Base-by-base conservation (phyloP, 2,329 filamentous ascomycete genomes). In the Thermoascus crustaceus region DNA sequence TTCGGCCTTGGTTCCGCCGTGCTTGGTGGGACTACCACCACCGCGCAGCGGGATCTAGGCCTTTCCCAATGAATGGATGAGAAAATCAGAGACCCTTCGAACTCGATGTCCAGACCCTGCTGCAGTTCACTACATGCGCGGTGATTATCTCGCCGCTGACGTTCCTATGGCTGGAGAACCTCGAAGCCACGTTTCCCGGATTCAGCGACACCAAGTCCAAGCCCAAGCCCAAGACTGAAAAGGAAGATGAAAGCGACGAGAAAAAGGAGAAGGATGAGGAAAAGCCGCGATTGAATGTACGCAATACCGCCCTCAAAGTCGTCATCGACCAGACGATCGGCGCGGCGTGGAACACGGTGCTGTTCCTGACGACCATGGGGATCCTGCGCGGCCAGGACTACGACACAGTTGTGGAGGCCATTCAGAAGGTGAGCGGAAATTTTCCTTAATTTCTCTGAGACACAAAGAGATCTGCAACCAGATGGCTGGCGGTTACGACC, bases 271-370 rank as follows among this genome's bases (percentile, higher is more conserved):
- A 48, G 23, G 19, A 37, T 32, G 30, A 25, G 17, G 23, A 43
- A 39, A 29, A 10, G 7, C 16, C 7, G 26, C 13, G 14, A 32
- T 42, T 54, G n/a, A 53, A 57, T 30, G 39, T 55, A 11, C 50
- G 42, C 31, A 60, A 60, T 41, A 57, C 52, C 3, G 37, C 69
- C 20, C 67, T 67, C 43, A 80, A 80, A 46, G 71, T 79, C 39
- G 39, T 68, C 8, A 61, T 78, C 22, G 76, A 80, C 43, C 75
- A 79, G 49, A 70, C 71, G 0, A 34, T 78, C 14, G 74, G 73
- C 18, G 73, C 71, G 1, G 59, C 69, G 1, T 53, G 73, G 48
- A 79, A 77, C 50, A 78, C 70, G 1, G 54, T 69, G 20, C 58
- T 73, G 35, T 79, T 78, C 50, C 61, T 79, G 13, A 62, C 61